phyloP scores from a whole-genome alignment of 441 rosid species.

The Pelargonium citronellum region DNA sequence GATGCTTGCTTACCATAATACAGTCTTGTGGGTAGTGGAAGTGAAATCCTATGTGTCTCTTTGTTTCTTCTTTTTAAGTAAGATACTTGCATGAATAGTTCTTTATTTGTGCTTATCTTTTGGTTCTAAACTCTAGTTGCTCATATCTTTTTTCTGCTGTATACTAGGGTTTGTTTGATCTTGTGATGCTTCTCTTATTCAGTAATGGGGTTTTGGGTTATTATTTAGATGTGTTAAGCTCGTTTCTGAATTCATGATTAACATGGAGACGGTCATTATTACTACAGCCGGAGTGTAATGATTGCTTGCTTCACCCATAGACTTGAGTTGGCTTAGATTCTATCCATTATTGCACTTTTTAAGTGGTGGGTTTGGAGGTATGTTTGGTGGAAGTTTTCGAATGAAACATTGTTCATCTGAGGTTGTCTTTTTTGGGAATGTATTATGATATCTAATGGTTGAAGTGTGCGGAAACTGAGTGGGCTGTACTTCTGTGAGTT shows the following conservation, averaged over 20 bases:
- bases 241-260: constrained; percentile 5
- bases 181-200: not conserved
- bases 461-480: not conserved
- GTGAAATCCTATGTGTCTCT: too few species aligned
- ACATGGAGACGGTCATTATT: not conserved
- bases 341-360: too few species aligned
- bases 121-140: too few species aligned
- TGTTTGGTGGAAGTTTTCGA: not conserved
- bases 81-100: too few species aligned
- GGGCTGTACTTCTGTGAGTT: not conserved
- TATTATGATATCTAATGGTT: not conserved
- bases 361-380: too few species aligned
- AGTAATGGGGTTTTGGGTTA: not conserved
- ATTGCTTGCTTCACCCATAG: not conserved
- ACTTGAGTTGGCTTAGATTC: not conserved
- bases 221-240: not conserved
- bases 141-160: not conserved
- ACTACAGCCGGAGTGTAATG: not conserved
- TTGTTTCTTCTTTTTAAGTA: too few species aligned
- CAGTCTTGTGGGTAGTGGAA: too few species aligned
- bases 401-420: not conserved
- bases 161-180: not conserved
- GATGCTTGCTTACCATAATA: too few species aligned
- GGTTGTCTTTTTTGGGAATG: not conserved
- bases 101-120: too few species aligned